phyloP scores from a whole-genome alignment of 73 alveolate species.

The Symbiodinium pilosum region DNA sequence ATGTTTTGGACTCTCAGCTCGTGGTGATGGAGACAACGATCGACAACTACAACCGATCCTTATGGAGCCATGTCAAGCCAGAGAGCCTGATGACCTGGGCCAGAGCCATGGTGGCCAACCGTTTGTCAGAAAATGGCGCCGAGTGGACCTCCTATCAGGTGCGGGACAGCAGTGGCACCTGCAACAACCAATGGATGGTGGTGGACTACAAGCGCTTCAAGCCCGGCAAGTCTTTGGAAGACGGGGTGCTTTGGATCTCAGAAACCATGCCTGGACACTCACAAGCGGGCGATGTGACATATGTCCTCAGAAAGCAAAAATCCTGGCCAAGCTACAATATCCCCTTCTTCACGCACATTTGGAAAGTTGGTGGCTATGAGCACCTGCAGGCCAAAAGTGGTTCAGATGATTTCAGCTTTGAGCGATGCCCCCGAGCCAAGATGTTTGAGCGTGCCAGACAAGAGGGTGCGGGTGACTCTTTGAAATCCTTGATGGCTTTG shows the following conservation, averaged over 20 bases:
- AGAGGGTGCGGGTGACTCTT: conserved; percentile 59
- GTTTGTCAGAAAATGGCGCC: conserved; percentile 22
- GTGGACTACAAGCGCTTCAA: conserved; percentile 75
- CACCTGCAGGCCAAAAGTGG: conserved; percentile 49
- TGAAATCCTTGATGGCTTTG: conserved; percentile 69
- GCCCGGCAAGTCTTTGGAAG: conserved; percentile 21
- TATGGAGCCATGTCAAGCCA: conserved; percentile 68
- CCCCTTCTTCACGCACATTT: conserved; percentile 25
- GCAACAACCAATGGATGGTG: conserved; percentile 94
- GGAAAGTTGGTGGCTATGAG: conserved; percentile 74
- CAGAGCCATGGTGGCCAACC: conserved; percentile 84
- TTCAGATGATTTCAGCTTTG: conserved; percentile 77
- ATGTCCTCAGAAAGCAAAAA: conserved; percentile 43
- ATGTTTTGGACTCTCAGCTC: conserved; percentile 60
- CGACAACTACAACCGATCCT: conserved; percentile 81
- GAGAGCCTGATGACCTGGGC: conserved; percentile 92
- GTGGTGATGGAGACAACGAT: conserved; percentile 72
- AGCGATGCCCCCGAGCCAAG: conserved; percentile 45
- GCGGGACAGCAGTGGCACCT: background rate
- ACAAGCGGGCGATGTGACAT: conserved; percentile 79
- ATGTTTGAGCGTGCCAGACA: conserved; percentile 75
- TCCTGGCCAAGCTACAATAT: conserved; percentile 91
- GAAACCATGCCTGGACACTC: conserved; percentile 89
- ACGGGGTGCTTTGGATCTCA: conserved; percentile 76
- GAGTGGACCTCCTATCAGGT: conserved; percentile 32